Evolutionary conservation across 2,329 filamentous ascomycete genomes (phyloP).

Genomic region (Dothiorella sarmentorum): DNA sequence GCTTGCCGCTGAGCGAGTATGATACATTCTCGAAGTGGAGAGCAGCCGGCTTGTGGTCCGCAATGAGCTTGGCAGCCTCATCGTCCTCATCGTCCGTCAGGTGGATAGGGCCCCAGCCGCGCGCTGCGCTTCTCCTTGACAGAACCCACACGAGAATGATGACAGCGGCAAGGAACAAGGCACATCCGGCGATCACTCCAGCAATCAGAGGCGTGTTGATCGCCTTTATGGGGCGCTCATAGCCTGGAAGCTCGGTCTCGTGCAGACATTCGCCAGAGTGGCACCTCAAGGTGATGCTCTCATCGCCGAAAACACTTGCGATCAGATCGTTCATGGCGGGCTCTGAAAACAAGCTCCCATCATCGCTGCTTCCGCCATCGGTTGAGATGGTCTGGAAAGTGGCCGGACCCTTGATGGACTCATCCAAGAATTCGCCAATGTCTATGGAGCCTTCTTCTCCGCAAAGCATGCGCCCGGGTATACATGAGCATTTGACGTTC

Average conservation of each 20-base stretch:
- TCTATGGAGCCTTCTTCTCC: conserved; percentile 89
- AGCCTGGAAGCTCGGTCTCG: conserved; percentile 88
- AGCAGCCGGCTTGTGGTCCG: conserved; percentile 85
- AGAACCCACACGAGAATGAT: conserved; percentile 85
- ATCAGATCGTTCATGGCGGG: conserved; percentile 92
- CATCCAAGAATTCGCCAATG: conserved; percentile 79
- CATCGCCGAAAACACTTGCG: conserved; percentile 82
- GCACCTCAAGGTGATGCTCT: conserved; percentile 80
- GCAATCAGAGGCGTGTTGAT: conserved; percentile 98
- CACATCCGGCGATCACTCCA: conserved; percentile 80
- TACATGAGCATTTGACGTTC: conserved; percentile 80
- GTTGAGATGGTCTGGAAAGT: conserved; percentile 69
- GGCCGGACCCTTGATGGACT: conserved; percentile 83
- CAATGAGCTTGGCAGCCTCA: conserved; percentile 80
- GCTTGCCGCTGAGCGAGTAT: conserved; percentile 82
- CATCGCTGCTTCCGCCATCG: conserved; percentile 54
- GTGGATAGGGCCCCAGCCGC: conserved; percentile 67
- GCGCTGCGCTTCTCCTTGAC: conserved; percentile 64
- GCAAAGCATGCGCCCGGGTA: conserved; percentile 89
- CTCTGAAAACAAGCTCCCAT: conserved; percentile 82
- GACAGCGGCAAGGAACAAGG: conserved; percentile 82
- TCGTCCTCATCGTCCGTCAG: conserved; percentile 80
- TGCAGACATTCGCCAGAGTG: conserved; percentile 89
- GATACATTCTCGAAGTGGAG: conserved; percentile 84
- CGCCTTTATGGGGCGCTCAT: conserved; percentile 79